Base-by-base conservation (phyloP, 805 yeast genomes). In the Candida pseudofarinosa region DNA sequence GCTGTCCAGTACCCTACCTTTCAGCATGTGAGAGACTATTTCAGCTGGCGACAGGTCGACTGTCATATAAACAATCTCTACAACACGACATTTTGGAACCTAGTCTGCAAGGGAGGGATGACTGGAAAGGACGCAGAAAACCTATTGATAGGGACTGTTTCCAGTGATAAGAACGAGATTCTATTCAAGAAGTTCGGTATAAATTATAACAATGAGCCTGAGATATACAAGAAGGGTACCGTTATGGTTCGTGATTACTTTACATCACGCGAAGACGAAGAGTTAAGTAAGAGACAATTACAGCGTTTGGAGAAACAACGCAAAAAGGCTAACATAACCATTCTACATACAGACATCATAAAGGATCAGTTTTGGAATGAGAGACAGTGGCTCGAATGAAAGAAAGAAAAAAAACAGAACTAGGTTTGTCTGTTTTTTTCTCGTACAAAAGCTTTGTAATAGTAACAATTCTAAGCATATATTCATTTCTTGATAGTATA, bases 11-110 rank as follows among this genome's bases (percentile, higher is more conserved):
- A 93, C 52, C 99, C 99, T 0, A 79, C 74, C 42, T 49, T 69
- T 14, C 54, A 66, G 4, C 65, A 70, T 1, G 69, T 91, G 1
- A 71, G 87, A 43, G 98, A 91, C 60, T 93, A 93, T 58, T 76
- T 93, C 49, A 69, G 85, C 43, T 93, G 99, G 99, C 75, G 99
- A 51, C 97, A 88, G 58, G 98, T 84, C 1, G 99, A 93, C 59
- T 93, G 93, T 40, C 99, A 93, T 65, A 93, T 93, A 42, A 93
- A 93, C 61, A 93, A 93, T 60, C 64, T 93, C 46, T 93, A 91
- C 69, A 93, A 93, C 58, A 93, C 99, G 0, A 71, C 88, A 0
- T 93, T 93, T 59, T 93, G 99, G 99, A 71, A 80, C 4, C 69
- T 93, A 54, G 91, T 93, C 0, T 58, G 69, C 15, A 71, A 76